These are phyloP conservation scores for Coix lacrymajobi DNA, from an alignment of 176 grass and related monocot species.

Conservation along the genomic window DNA sequence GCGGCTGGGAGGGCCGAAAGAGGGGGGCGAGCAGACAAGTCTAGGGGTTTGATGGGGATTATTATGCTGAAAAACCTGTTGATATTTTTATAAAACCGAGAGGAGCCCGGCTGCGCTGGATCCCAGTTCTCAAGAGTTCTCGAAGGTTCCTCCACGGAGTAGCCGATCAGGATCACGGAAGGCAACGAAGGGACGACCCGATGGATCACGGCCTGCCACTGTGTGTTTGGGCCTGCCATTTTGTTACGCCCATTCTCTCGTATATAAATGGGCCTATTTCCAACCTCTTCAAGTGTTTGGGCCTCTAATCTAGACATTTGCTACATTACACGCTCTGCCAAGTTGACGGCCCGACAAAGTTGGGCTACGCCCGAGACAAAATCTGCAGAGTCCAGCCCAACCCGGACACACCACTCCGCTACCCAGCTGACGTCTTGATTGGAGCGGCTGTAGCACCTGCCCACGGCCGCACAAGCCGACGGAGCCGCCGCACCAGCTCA, in stretches of 20 bases:
- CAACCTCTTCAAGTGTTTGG: neutral
- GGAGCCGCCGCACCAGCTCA: conserved; percentile 41
- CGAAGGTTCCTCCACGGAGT: conserved; percentile 35
- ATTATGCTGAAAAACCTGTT: neutral
- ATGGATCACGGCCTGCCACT: conserved; percentile 26
- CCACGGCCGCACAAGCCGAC: conserved; percentile 9
- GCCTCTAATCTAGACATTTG: neutral
- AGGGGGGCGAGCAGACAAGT: neutral
- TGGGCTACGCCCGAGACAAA: neutral
- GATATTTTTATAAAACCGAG: conserved; percentile 57
- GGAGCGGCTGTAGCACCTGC: neutral
- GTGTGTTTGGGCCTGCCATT: neutral
- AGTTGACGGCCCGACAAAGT: neutral
- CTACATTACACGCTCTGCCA: neutral
- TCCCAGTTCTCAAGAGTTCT: conserved; percentile 42
- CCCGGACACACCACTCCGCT: neutral
- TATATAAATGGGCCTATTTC: neutral
- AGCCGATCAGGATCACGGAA: neutral
- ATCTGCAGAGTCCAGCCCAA: neutral
- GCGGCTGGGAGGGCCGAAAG: conserved; percentile 6
- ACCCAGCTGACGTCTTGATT: neutral
- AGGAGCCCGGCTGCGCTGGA: neutral
- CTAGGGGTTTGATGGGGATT: conserved; percentile 20
- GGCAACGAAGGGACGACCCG: conserved; percentile 13
- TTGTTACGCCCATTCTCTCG: conserved; percentile 3